phyloP scores from a whole-genome alignment of 352 stramenopile species.

The Globisporangium rhizosaccharum region DNA sequence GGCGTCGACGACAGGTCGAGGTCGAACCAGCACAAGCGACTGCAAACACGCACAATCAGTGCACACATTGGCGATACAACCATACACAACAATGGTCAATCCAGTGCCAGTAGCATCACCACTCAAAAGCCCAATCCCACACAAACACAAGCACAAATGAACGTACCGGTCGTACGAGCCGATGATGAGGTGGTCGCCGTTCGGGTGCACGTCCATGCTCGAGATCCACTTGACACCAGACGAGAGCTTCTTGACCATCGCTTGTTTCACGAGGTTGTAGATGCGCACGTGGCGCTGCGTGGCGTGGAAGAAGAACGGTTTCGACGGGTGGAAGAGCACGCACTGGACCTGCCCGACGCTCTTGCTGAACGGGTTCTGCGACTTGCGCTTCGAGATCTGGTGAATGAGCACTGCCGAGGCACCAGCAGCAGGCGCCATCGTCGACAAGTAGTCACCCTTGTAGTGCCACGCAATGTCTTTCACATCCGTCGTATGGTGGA shows the following conservation, averaged over 20 bases:
- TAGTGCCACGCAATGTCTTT: slow-evolving; percentile 95
- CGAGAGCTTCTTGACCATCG: slow-evolving; percentile 96
- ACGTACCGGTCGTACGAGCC: slow-evolving; percentile 94
- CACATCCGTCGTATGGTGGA: slow-evolving; percentile 88
- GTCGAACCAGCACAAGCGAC: slow-evolving; percentile 98
- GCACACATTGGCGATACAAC: neutral
- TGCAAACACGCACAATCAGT: slow-evolving; percentile 8
- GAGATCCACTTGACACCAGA: slow-evolving; percentile 99
- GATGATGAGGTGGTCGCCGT: slow-evolving; percentile 98
- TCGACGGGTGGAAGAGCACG: slow-evolving; percentile 97
- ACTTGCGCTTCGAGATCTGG: slow-evolving; percentile 95
- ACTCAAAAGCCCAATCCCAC: neutral
- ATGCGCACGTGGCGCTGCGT: slow-evolving; percentile 98
- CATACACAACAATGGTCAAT: neutral
- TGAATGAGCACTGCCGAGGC: slow-evolving; percentile 96
- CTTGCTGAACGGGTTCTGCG: slow-evolving; percentile 96
- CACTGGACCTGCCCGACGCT: slow-evolving; percentile 92
- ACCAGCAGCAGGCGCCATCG: slow-evolving; percentile 86
- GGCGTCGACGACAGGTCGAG: slow-evolving; percentile 96
- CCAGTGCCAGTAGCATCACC: neutral
- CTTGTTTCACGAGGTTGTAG: slow-evolving; percentile 99
- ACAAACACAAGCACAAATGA: neutral
- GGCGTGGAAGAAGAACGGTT: slow-evolving; percentile 99
- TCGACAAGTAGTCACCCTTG: slow-evolving; percentile 99
- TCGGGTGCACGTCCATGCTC: slow-evolving; percentile 96